Base-by-base conservation (phyloP, 805 yeast genomes). In the Metschnikowia hibisci region DNA sequence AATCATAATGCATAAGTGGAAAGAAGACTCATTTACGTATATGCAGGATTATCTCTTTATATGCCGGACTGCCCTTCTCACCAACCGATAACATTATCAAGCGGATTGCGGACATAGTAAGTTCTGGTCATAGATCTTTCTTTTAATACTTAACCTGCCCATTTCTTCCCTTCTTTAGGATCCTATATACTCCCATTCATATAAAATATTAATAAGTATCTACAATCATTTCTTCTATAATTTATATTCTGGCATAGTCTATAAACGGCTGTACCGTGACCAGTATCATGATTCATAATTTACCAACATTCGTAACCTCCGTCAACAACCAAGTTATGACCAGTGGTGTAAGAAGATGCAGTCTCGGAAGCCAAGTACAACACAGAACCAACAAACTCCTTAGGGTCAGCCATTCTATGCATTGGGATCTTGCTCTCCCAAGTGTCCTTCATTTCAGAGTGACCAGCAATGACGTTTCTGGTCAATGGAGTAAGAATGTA, bases 221-320 rank as follows among this genome's bases (percentile, higher is more conserved):
- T 25, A 8, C 11, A 25, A 8, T 25, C 28, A 25, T 25, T 25
- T 11, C 28, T 11, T 27, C 6, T 15, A n/a, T 15, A n/a, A 29
- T 29, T n/a, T 8, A 29, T 29, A 13, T 29, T 13, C n/a, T 29
- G 10, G 32, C 32, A 15, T 14, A 8, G 43, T 30, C 33, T 28
- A 28, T 37, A 30, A 37, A 37, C 40, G 22, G 33, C 39, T 23
- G 35, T 10, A 41, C 49, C 32, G 49, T 35, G 27, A 9, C 43
- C 13, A 23, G 15, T 20, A 16, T 11, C 31, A 12, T 32, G n/a
- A 23, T 13, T 14, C 22, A 2, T 7, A 14, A 14, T n/a, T 65
- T 64, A 86, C 91, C 91, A 85, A 53, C 88, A 82, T 54, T 83
- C 83, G 72, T 85, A 87, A 45, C 95, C 95, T 58, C 95, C 95